Evolutionary conservation across 768 basidiomycete genomes (phyloP), one percentile per base, ranked within the genome.

Genomic region (Trametes gibbosa): DNA sequence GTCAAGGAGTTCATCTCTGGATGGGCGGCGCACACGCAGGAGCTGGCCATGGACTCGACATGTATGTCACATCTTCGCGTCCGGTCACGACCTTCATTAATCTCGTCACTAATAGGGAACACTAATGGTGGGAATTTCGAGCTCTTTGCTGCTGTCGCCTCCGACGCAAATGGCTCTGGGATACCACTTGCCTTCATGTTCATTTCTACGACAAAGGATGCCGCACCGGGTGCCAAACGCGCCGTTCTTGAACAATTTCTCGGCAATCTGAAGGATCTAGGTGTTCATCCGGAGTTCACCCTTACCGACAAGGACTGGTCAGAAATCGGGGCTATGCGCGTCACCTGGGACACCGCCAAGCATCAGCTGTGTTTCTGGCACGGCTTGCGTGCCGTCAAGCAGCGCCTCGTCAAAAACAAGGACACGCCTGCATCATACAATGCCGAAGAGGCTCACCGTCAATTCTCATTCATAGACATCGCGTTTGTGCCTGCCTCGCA

Each of bases 111-210:
- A 24, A 24, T 45, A 75, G 74, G 69, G 67, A 69, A 73, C 5
- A 75, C 72, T 0, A 76, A 76, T 63, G 66, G 65, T 0, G 62
- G 64, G 1, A 64, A 69, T 7, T 75, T 62, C 53, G 74, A 76
- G 54, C 46, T 74, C 0, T 77, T 69, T 61, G 68, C 70, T 0
- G 50, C 74, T 3, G 60, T 76, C 5, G 72, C 74, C n/a, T n/a
- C n/a, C 0, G 72, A 76, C 40, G 64, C 72, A 0, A 64, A 69
- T 42, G 72, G 73, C 4, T 71, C 70, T 2, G 74, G 70, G 0
- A 65, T 72, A 21, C 74, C 75, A n/a, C 45, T 76, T 0, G 74
- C 71, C 6, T 74, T 23, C 60, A 72, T 17, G 37, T 73, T 45
- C 60, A 66, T 27, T 63, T 25, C 40, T 35, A 63, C 55, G 0